phyloP scores from a whole-genome alignment of 495 filamentous ascomycete species.

The Aspergillus sclerotiicarbonarius region DNA sequence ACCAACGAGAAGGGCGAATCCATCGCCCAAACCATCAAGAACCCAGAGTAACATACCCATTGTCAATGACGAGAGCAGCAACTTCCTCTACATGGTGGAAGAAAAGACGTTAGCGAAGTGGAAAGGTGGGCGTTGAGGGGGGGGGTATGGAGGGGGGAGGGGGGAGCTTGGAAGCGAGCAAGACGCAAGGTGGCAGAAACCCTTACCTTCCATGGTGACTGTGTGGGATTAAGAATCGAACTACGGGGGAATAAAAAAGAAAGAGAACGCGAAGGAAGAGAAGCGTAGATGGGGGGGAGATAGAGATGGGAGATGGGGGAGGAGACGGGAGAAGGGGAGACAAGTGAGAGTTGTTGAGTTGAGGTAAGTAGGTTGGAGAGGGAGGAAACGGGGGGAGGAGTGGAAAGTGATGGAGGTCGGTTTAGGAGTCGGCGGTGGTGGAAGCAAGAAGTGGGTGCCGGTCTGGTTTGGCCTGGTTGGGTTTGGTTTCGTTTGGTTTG shows the following conservation, averaged over 20 bases:
- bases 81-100: constrained; percentile 79
- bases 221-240: constrained; percentile 36
- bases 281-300: constrained; percentile 8
- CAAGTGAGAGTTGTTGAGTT: constrained; percentile 15
- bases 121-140: constrained; percentile 15
- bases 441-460: neutral
- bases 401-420: neutral
- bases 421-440: neutral
- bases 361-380: neutral
- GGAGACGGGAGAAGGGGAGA: constrained; percentile 17
- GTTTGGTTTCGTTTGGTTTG: neutral
- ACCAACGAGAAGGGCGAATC: constrained; percentile 9
- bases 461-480: neutral
- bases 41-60: constrained; percentile 76
- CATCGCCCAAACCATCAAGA: constrained; percentile 23
- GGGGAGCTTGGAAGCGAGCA: constrained; percentile 8
- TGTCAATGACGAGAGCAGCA: constrained; percentile 99
- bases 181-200: constrained; percentile 36
- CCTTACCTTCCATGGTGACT: constrained; percentile 79
- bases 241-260: constrained; percentile 38
- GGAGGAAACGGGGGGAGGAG: neutral
- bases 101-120: constrained; percentile 50
- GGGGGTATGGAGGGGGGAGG: constrained; percentile 15
- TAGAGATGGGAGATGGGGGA: constrained; percentile 25
- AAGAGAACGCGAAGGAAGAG: constrained; percentile 10